phyloP scores from a whole-genome alignment of 352 stramenopile species.

The Ophiocytium majus region DNA sequence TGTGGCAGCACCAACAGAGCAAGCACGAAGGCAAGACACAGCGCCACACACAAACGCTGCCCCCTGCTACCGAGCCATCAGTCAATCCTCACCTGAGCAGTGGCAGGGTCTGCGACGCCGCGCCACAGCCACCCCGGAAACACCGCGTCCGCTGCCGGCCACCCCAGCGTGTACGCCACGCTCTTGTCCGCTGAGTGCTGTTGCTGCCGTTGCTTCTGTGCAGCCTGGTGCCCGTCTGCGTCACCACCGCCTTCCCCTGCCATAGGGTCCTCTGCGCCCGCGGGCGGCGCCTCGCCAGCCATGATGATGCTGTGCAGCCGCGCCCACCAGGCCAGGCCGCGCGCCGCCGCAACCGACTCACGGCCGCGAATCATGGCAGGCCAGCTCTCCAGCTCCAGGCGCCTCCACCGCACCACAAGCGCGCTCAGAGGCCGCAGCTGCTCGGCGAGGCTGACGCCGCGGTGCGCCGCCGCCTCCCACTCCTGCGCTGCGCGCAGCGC shows the following conservation, averaged over 20 bases:
- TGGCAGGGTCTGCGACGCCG: background rate
- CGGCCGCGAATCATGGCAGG: constrained; percentile 83
- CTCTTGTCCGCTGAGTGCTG: background rate
- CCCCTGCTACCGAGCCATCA: no score
- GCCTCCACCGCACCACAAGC: constrained; percentile 94
- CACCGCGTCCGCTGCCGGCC: background rate
- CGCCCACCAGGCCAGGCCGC: constrained; percentile 53
- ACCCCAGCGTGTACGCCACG: background rate
- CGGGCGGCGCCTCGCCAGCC: background rate
- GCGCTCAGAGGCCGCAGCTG: constrained; percentile 82
- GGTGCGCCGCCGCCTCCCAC: constrained; percentile 81
- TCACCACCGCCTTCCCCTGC: no score
- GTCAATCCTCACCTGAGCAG: no score
- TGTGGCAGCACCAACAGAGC: no score
- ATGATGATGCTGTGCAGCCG: constrained; percentile 27
- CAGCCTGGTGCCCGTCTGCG: background rate
- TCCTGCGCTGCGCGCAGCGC: constrained; percentile 94
- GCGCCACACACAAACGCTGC: no score
- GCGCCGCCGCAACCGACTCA: constrained; percentile 58
- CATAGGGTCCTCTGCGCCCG: background rate
- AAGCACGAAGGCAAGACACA: no score
- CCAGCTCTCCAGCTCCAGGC: constrained; percentile 97
- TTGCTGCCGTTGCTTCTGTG: background rate
- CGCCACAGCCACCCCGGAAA: constrained; percentile 29
- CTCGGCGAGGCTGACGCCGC: constrained; percentile 31